These are phyloP conservation scores for Ophiostoma quercus DNA, from an alignment of 2,329 filamentous ascomycete species.

Conservation along the genomic window DNA sequence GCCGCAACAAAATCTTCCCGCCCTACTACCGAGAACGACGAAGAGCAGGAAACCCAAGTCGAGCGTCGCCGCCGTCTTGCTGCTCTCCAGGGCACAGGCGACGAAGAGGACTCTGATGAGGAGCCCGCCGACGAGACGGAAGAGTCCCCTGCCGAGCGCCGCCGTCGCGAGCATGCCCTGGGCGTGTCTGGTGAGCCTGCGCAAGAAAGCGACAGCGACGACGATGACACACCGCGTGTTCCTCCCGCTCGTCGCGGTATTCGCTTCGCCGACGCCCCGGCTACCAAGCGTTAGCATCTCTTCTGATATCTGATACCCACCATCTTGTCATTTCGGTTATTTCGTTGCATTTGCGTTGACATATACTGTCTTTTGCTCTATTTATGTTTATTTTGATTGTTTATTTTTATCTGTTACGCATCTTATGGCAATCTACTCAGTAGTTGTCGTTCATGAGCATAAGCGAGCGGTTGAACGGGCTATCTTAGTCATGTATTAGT, in stretches of 20 bases:
- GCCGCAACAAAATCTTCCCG: not conserved
- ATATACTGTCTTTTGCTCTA: not conserved
- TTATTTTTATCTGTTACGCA: not conserved
- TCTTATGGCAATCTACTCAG: not conserved
- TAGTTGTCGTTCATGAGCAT: not conserved
- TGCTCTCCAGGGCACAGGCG: slow-evolving; percentile 42
- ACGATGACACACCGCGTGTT: slow-evolving; percentile 52
- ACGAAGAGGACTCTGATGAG: slow-evolving; percentile 34
- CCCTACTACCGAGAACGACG: slow-evolving; percentile 12
- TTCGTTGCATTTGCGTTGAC: not conserved
- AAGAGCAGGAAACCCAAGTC: slow-evolving; percentile 56
- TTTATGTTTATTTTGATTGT: not conserved
- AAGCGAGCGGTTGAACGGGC: not conserved
- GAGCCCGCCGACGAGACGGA: slow-evolving; percentile 22
- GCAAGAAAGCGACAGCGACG: slow-evolving; percentile 47
- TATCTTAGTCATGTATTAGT: not conserved
- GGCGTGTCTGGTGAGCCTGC: slow-evolving; percentile 44
- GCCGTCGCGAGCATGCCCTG: slow-evolving; percentile 67
- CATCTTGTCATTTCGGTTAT: not conserved
- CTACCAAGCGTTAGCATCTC: slow-evolving; percentile 5
- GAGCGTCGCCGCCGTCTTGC: slow-evolving; percentile 62
- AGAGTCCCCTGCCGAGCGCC: slow-evolving; percentile 70
- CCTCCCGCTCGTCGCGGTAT: slow-evolving; percentile 52
- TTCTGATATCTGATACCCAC: slow-evolving; percentile 4
- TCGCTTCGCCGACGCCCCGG: slow-evolving; percentile 52